phyloP scores from a whole-genome alignment of 2,329 filamentous ascomycete genomes.

The Trichocomaceae sp. region DNA sequence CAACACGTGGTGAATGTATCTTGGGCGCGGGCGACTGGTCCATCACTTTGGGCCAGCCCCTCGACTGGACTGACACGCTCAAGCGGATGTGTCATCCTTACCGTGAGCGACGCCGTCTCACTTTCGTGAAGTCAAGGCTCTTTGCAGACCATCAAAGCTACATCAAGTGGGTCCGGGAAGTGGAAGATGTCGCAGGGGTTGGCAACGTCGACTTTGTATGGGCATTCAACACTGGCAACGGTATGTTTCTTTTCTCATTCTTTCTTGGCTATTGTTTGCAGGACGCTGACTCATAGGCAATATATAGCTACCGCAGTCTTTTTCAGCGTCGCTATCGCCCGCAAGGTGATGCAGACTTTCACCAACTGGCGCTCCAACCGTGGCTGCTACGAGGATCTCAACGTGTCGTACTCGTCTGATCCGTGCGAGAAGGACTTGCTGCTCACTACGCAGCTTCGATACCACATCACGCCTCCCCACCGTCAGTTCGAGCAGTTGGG shows the following conservation, averaged over 20 bases:
- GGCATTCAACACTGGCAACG: conserved; percentile 39
- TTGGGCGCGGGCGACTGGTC: conserved; percentile 24
- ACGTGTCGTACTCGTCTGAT: conserved; percentile 29
- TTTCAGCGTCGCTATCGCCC: conserved; percentile 21
- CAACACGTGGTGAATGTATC: conserved; percentile 25
- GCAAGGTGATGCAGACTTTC: conserved; percentile 26
- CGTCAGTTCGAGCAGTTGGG: conserved; percentile 6
- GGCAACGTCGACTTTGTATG: conserved; percentile 36
- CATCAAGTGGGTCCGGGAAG: conserved; percentile 30
- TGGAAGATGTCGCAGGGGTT: conserved; percentile 27
- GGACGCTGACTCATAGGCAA: neutral
- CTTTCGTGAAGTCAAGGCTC: conserved; percentile 34
- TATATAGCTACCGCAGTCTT: conserved; percentile 23
- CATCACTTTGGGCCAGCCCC: conserved; percentile 24
- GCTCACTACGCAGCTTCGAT: conserved; percentile 17
- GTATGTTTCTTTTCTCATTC: conserved; percentile 21
- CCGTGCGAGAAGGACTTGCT: conserved; percentile 31
- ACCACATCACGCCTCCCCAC: conserved; percentile 5
- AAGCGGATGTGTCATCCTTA: conserved; percentile 29
- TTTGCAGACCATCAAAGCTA: conserved; percentile 30
- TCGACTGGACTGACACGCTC: conserved; percentile 30
- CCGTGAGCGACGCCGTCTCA: conserved; percentile 37
- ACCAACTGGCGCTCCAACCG: conserved; percentile 16
- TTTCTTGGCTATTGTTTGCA: neutral
- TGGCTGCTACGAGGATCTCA: conserved; percentile 22